Percentiles rank a stretch among this genome's conserved stretches.
Evolutionary conservation across 2,329 filamentous ascomycete genomes (phyloP).

Genomic region (Pyrenophora graminea): DNA sequence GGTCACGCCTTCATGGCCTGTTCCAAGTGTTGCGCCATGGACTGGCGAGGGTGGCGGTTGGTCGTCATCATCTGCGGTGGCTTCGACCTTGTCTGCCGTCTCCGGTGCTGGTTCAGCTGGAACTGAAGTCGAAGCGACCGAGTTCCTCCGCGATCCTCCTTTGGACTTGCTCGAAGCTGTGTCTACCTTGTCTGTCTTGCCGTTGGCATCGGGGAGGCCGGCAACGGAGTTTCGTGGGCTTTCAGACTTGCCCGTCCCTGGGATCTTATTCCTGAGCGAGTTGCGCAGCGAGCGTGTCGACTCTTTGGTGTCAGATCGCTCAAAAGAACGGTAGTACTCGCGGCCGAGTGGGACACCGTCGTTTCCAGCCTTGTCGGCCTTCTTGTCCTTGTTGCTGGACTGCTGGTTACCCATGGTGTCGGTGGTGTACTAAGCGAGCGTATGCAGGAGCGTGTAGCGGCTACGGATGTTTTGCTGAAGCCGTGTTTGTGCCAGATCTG

Average conservation of each 20-base stretch:
- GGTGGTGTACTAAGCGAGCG: slow-evolving; percentile 15
- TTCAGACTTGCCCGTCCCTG: slow-evolving; percentile 70
- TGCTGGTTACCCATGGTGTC: slow-evolving; percentile 76
- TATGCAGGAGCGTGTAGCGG: slow-evolving; percentile 9
- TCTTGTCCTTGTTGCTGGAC: slow-evolving; percentile 62
- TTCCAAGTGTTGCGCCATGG: slow-evolving; percentile 72
- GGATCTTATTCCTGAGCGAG: slow-evolving; percentile 85
- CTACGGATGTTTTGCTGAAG: slow-evolving; percentile 13
- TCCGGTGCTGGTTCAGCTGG: slow-evolving; percentile 50
- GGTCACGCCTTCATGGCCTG: slow-evolving; percentile 75
- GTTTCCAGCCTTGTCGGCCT: slow-evolving; percentile 50
- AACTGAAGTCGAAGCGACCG: slow-evolving; percentile 39
- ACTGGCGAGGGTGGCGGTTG: slow-evolving; percentile 81
- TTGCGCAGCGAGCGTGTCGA: slow-evolving; percentile 84
- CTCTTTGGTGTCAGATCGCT: slow-evolving; percentile 89
- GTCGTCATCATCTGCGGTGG: slow-evolving; percentile 36
- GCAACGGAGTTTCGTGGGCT: slow-evolving; percentile 78
- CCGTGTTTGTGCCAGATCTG: slow-evolving; percentile 1
- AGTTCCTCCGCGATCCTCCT: slow-evolving; percentile 41
- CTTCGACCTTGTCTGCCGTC: slow-evolving; percentile 40
- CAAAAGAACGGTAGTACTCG: slow-evolving; percentile 78
- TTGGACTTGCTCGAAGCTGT: slow-evolving; percentile 72
- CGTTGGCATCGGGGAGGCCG: slow-evolving; percentile 52
- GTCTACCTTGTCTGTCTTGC: slow-evolving; percentile 71
- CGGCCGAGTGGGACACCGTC: slow-evolving; percentile 71